Evolutionary conservation across 139 green algal species (phyloP).

Genomic region (Coelastrella sp.): DNA sequence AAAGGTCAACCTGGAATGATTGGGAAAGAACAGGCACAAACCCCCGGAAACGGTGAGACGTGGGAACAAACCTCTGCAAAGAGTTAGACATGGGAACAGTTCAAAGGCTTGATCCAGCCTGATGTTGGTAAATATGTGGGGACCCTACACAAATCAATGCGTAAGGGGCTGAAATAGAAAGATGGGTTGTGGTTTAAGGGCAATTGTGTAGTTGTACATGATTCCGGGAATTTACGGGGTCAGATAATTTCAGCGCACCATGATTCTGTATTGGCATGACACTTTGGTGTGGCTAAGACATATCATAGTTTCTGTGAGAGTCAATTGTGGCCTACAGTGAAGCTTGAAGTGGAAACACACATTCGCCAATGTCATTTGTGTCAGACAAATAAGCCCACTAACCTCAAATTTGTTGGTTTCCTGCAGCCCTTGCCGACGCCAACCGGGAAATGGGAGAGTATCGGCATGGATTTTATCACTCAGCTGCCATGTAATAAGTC

Average conservation of each 20-base stretch:
- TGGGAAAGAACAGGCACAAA: not conserved
- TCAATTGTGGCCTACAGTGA: slow-evolving; percentile 56
- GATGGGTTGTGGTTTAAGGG: not conserved
- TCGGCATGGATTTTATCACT: slow-evolving; percentile 74
- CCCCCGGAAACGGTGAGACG: not conserved
- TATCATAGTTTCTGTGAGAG: not conserved
- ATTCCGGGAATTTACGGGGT: not conserved
- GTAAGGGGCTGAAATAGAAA: not conserved
- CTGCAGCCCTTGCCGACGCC: slow-evolving; percentile 64
- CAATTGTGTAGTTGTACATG: not conserved
- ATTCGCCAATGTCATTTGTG: slow-evolving; percentile 53
- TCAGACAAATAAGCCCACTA: slow-evolving; percentile 55
- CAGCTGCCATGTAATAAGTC: slow-evolving; percentile 52
- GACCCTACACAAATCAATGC: not conserved
- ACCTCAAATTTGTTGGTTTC: slow-evolving; percentile 41
- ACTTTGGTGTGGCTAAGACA: slow-evolving; percentile 52
- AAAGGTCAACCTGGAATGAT: not conserved
- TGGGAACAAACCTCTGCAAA: not conserved
- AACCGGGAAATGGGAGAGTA: slow-evolving; percentile 46
- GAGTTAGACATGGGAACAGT: not conserved
- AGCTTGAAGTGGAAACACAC: slow-evolving; percentile 40
- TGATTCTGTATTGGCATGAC: slow-evolving; percentile 24
- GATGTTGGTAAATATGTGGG: not conserved
- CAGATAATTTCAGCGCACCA: slow-evolving; percentile 15
- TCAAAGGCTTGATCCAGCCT: not conserved